These are phyloP conservation scores for Musa troglodytarum DNA, from an alignment of 176 grass and related monocot genomes.

Conservation along the genomic window DNA sequence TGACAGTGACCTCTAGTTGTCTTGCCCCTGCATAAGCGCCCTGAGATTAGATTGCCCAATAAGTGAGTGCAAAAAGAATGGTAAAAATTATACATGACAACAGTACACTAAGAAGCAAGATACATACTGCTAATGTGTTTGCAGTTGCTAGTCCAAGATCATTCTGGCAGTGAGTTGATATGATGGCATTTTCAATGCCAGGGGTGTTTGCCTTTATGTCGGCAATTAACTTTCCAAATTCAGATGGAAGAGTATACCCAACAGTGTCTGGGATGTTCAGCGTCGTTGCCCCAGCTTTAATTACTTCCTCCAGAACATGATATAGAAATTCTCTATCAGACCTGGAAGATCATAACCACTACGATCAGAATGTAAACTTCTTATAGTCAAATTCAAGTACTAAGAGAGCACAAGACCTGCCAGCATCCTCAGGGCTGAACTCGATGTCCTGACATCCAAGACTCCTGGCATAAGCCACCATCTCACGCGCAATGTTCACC, in stretches of 20 bases:
- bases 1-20: slow-evolving; percentile 93
- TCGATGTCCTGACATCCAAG: slow-evolving; percentile 77
- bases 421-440: slow-evolving; percentile 89
- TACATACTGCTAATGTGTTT: slow-evolving; percentile 73
- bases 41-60: slow-evolving; percentile 36
- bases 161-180: slow-evolving; percentile 97
- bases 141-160: slow-evolving; percentile 94
- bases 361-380: not conserved
- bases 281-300: slow-evolving; percentile 92
- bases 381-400: not conserved
- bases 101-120: slow-evolving; percentile 17
- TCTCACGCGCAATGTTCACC: slow-evolving; percentile 17
- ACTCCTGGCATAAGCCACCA: slow-evolving; percentile 66
- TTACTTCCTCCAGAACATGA: slow-evolving; percentile 83
- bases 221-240: slow-evolving; percentile 77
- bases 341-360: slow-evolving; percentile 27
- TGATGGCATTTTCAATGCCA: slow-evolving; percentile 83
- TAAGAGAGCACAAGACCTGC: slow-evolving; percentile 40
- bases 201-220: slow-evolving; percentile 84
- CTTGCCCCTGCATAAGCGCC: slow-evolving; percentile 78
- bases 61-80: slow-evolving; percentile 27
- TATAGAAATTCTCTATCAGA: slow-evolving; percentile 83
- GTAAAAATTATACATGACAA: slow-evolving; percentile 8
- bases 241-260: slow-evolving; percentile 73
- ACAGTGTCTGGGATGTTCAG: slow-evolving; percentile 96